These are phyloP conservation scores for Metschnikowia corniflorae DNA, from an alignment of 805 yeast genomes.

Conservation along the genomic window DNA sequence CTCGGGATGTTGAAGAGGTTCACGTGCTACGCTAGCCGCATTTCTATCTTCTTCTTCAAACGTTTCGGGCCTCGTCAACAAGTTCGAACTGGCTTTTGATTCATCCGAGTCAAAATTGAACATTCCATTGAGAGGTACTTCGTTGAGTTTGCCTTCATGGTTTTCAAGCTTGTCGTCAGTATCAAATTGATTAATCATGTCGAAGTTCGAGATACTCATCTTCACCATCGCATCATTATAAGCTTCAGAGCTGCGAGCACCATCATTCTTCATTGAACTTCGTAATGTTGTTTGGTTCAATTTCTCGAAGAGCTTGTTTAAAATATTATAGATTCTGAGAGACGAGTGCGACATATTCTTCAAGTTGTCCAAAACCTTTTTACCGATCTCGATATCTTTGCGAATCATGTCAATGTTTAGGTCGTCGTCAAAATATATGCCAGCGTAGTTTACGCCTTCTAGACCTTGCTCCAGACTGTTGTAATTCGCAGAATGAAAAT, in stretches of 20 bases:
- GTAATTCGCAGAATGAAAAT: slow-evolving; percentile 55
- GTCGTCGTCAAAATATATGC: slow-evolving; percentile 44
- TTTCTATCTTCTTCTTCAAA: too few relatives aligned
- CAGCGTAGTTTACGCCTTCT: slow-evolving; percentile 40
- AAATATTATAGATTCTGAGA: slow-evolving; percentile 69
- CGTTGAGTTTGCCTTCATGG: background rate
- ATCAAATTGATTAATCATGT: slow-evolving; percentile 25
- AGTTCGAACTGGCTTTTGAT: background rate
- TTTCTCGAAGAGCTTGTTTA: slow-evolving; percentile 77
- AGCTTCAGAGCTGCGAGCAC: slow-evolving; percentile 10
- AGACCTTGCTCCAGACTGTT: slow-evolving; percentile 20
- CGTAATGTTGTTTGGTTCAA: slow-evolving; percentile 68
- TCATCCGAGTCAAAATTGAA: background rate
- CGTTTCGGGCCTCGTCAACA: too few relatives aligned
- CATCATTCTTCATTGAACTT: slow-evolving; percentile 22
- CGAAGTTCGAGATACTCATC: slow-evolving; percentile 27
- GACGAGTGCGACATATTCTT: slow-evolving; percentile 79
- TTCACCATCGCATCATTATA: slow-evolving; percentile 20
- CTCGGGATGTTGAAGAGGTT: too few relatives aligned
- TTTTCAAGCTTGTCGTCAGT: slow-evolving; percentile 1
- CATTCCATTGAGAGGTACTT: background rate
- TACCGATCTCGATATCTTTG: slow-evolving; percentile 79
- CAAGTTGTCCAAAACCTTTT: slow-evolving; percentile 63
- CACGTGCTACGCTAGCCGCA: too few relatives aligned
- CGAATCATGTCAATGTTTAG: slow-evolving; percentile 51